phyloP scores from a whole-genome alignment of 129 eudicot genomes.

The Flaveria robusta region DNA sequence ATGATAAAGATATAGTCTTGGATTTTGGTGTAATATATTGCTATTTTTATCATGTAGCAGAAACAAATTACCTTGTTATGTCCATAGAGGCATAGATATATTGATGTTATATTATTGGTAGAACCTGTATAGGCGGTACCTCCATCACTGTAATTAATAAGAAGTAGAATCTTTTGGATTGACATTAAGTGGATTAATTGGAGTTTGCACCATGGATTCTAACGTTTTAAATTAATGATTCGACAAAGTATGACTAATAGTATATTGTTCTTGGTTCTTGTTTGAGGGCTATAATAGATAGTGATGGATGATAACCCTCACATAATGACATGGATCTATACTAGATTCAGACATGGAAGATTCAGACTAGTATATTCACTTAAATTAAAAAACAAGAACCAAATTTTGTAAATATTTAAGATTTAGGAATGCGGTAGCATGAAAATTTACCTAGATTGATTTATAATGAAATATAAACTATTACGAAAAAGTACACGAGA shows the following conservation, averaged over 20 bases:
- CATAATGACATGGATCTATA: background rate
- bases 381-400: background rate
- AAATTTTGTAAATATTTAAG: background rate
- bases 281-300: background rate
- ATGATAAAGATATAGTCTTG: conserved; percentile 19
- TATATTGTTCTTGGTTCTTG: conserved; percentile 4
- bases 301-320: background rate
- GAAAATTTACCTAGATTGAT: background rate
- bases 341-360: background rate
- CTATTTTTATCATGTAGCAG: conserved; percentile 13
- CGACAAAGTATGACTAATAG: background rate
- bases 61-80: conserved; percentile 21
- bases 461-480: no score
- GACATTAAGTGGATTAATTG: background rate
- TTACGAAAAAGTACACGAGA: no score
- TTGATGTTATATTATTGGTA: conserved; percentile 20
- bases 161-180: background rate
- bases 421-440: background rate
- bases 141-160: background rate
- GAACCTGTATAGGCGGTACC: conserved; percentile 36
- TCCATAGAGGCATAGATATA: background rate
- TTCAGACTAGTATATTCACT: background rate
- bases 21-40: conserved; percentile 14
- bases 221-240: background rate
- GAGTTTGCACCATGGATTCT: background rate